Evolutionary conservation across 306 rosid genomes (phyloP).

Genomic region (Lablab purpureus): DNA sequence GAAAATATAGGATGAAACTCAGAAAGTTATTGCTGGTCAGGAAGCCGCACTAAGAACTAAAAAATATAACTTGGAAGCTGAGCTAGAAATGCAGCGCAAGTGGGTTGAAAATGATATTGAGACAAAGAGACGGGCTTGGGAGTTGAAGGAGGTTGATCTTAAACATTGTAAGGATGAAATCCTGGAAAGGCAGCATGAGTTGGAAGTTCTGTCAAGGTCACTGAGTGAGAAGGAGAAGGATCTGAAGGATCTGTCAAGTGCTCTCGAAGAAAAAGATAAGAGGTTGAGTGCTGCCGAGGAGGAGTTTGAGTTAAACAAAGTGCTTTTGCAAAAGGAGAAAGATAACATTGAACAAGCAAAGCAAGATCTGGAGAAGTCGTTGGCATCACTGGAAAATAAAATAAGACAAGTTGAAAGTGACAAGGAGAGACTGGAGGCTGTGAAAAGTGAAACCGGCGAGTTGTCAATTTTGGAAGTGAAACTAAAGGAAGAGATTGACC

Average conservation of each 20-base stretch:
- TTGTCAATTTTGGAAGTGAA: conserved; percentile 79
- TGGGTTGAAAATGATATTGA: conserved; percentile 82
- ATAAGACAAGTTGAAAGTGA: conserved; percentile 64
- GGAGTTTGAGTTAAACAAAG: conserved; percentile 71
- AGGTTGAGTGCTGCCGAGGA: conserved; percentile 59
- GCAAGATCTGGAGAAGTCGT: conserved; percentile 65
- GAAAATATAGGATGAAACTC: conserved; percentile 71
- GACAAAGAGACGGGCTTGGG: conserved; percentile 91
- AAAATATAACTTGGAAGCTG: conserved; percentile 73
- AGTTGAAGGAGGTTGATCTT: conserved; percentile 94
- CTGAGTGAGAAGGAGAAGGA: conserved; percentile 82
- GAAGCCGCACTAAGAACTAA: conserved; percentile 65
- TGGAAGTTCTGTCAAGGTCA: conserved; percentile 70
- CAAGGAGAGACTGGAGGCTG: conserved; percentile 68
- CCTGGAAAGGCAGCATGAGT: conserved; percentile 76
- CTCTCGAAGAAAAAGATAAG: conserved; percentile 71
- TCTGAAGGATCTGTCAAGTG: conserved; percentile 59
- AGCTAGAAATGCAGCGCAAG: conserved; percentile 71
- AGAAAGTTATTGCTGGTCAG: conserved; percentile 67
- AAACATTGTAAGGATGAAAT: conserved; percentile 74
- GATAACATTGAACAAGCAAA: conserved; percentile 69
- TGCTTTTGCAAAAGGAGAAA: conserved; percentile 70
- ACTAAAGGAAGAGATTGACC: conserved; percentile 93
- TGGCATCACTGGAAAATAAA: conserved; percentile 69
- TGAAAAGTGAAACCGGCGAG: conserved; percentile 84